A percentile compares a stretch with the other conserved stretches of the same genome.
These are phyloP conservation scores for Ettlia oleoabundans DNA, from an alignment of 139 green algal species.

Conservation along the genomic window DNA sequence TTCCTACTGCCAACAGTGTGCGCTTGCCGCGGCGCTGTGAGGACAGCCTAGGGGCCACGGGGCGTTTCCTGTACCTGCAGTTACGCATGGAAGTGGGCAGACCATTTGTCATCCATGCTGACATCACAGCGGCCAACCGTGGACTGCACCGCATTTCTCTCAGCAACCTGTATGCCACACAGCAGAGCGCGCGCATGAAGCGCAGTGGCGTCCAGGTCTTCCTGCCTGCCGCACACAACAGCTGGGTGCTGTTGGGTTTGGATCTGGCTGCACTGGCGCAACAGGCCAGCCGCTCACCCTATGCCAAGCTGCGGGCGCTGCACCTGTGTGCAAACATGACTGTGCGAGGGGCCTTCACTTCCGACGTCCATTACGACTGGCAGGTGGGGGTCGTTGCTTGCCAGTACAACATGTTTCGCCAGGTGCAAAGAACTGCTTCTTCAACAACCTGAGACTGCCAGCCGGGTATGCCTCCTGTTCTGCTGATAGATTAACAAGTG, in stretches of 20 bases:
- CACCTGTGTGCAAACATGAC: slow-evolving; percentile 76
- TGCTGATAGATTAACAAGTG: background rate
- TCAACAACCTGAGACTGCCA: too few relatives aligned
- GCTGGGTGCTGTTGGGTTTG: slow-evolving; percentile 71
- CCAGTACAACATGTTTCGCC: background rate
- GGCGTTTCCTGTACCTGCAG: slow-evolving; percentile 78
- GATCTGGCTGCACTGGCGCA: slow-evolving; percentile 52
- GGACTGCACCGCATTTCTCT: slow-evolving; percentile 66
- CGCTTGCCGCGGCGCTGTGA: slow-evolving; percentile 57
- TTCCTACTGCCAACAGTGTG: slow-evolving; percentile 66
- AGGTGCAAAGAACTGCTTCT: too few relatives aligned
- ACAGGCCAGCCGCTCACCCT: slow-evolving; percentile 48
- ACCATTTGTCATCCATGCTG: slow-evolving; percentile 70
- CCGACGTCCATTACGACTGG: slow-evolving; percentile 63
- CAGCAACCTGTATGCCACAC: slow-evolving; percentile 69
- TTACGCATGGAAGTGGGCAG: slow-evolving; percentile 51
- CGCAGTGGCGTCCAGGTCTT: slow-evolving; percentile 53
- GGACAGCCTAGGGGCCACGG: slow-evolving; percentile 58
- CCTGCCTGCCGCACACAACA: slow-evolving; percentile 38
- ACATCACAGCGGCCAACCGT: slow-evolving; percentile 53
- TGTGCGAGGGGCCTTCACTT: slow-evolving; percentile 76
- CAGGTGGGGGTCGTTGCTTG: slow-evolving; percentile 37
- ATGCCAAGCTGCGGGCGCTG: slow-evolving; percentile 53
- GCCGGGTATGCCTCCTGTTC: too few relatives aligned
- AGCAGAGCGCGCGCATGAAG: slow-evolving; percentile 33